Evolutionary conservation across 2,329 filamentous ascomycete species (phyloP), one percentile per base, ranked within the genome.

Genomic region (Cryphonectria nitschkei): DNA sequence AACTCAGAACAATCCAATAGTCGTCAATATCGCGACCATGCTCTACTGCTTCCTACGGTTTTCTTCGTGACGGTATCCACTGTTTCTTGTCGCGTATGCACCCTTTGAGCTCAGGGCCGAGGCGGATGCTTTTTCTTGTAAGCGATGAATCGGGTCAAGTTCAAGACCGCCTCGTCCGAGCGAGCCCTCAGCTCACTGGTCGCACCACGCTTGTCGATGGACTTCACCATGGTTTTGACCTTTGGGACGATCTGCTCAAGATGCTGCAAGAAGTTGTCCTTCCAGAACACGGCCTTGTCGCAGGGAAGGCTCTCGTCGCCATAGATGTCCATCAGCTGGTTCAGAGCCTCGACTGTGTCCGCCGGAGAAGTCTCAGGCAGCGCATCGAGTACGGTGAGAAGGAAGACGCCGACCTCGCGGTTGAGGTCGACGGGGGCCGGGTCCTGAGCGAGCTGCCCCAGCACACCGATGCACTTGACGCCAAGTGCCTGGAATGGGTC

Each of bases 281-380:
- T 84, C 87, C 89, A 91, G 79, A 92, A 92, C 2, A 92, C 89
- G 37, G 86, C 84, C 70, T 81, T 82, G 76, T 92, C 90, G 76
- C 86, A 90, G 14, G 84, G 81, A 68, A 82, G 84, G 16, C 82
- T 83, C 77, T 89, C 88, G 76, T 92, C 88, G 37, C 85, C 87
- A 79, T 92, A 92, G 9, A 92, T 84, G 74, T 92, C 90, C 74
- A 91, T 90, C 26, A 92, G 73, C 78, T 91, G 88, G 79, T 92
- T 88, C 60, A 92, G 80, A 22, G 88, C 87, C 80, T 92, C 90
- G 43, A 92, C 84, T 6, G 84, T 83, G 62, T 91, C 88, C 1
- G 88, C 89, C 1, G 84, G 79, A 1, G 87, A 82, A 0, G 85
- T 86, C 61, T 85, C 81, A 6, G 88, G 87, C 26, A 87, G 80